Evolutionary conservation across 2,329 filamentous ascomycete genomes (phyloP), one percentile per base, ranked within the genome.

Genomic region (Pseudocercospora musae): DNA sequence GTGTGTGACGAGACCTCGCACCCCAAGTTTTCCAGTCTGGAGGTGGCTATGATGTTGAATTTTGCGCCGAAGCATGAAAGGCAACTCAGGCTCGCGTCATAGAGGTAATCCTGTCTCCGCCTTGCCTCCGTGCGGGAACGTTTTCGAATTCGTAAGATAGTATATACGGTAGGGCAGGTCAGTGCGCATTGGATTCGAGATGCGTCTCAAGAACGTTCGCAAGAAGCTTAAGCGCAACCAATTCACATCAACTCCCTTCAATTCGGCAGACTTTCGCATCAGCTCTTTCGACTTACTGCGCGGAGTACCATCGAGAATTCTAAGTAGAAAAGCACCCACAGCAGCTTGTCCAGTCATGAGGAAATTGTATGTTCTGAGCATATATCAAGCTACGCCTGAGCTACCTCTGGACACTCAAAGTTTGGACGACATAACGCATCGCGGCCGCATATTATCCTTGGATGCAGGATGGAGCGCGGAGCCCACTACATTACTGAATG

Each of bases 321-420:
- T 29, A 1, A 52, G 48, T 27, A 52, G 48, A 52, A n/a, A 4
- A 52, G 21, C 25, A n/a, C 25, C 25, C 1, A 25, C 48, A 29
- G 21, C 48, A 25, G 25, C 15, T 44, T 21, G 2, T 21, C 57
- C 31, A 29, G 37, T 46, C 27, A 56, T 37, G 15, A 59, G 55
- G 10, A 61, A 44, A 23, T 46, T 65, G 4, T 65, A 55, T 40
- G 59, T 65, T 31, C 53, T 65, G 13, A 65, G 60, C 60, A 65
- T 65, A 15, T 65, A 65, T 20, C 56, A 58, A 8, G 59, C 63
- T 6, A 60, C 50, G n/a, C 63, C 63, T 37, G 59, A 59, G 4
- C 48, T 59, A 13, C 57, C 63, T 8, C 59, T 65, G 13, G 44
- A 52, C 27, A 58, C 56, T 7, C 60, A 62, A 37, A 60, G 46